Percentiles rank a stretch among this genome's conserved stretches.
Evolutionary conservation across 495 filamentous ascomycete genomes (phyloP).

Genomic region (Podospora anserina): DNA sequence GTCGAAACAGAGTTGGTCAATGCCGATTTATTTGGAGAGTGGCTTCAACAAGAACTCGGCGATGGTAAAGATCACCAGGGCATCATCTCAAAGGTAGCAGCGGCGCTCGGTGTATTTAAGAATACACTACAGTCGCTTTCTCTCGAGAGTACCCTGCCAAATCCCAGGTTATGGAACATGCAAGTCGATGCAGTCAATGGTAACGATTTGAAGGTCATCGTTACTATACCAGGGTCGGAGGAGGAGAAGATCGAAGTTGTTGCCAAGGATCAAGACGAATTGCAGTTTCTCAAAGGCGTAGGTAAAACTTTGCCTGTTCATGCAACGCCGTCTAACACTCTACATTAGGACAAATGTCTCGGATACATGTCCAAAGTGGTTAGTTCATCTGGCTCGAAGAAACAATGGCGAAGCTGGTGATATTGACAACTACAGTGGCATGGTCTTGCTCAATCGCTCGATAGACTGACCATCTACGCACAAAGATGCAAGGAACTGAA

Average conservation of each 20-base stretch:
- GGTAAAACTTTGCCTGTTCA: conserved; percentile 6
- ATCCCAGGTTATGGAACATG: background rate
- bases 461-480: background rate
- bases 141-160: background rate
- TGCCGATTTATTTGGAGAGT: conserved; percentile 14
- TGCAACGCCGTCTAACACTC: background rate
- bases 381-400: background rate
- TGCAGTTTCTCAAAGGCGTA: conserved; percentile 15
- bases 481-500: background rate
- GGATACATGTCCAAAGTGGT: conserved; percentile 23
- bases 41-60: conserved; percentile 12
- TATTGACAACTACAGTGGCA: background rate
- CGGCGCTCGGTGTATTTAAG: conserved; percentile 6
- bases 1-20: conserved; percentile 14
- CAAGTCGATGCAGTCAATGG: background rate
- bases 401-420: background rate
- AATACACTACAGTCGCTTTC: background rate
- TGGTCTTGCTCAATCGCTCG: background rate
- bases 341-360: conserved; percentile 19
- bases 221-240: conserved; percentile 2
- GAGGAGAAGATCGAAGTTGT: conserved; percentile 5
- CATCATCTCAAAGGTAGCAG: conserved; percentile 7
- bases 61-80: conserved; percentile 6
- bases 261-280: conserved; percentile 14
- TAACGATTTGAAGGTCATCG: background rate